Evolutionary conservation across 495 filamentous ascomycete species (phyloP), one percentile per base, ranked within the genome.

Genomic region (Talaromyces borbonicus): DNA sequence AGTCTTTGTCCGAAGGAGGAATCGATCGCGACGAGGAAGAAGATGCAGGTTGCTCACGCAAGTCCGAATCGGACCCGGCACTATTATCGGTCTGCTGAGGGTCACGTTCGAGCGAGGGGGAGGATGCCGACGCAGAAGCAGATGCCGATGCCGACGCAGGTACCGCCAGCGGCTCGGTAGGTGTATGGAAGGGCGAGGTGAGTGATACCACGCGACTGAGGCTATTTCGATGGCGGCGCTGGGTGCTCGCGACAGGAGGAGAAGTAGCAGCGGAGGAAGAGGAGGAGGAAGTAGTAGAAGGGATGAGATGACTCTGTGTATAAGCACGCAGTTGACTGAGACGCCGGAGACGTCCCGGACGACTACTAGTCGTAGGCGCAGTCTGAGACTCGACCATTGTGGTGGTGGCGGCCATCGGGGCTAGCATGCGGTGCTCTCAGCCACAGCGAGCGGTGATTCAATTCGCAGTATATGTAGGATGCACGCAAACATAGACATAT

Each of bases 311-410:
- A 53, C 69, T 79, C 52, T 81, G 78, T 2, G 81, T 83, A 64
- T 85, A 83, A 62, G 69, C 80, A 48, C 83, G 77, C 43, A 93
- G 71, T 64, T 86, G 84, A 50, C 75, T 84, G 46, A 93, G 67
- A 25, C 83, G 81, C 22, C 84, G 74, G 50, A 89, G 70, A 27
- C 84, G 70, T 47, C 78, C 75, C 18, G 75, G 66, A 50, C 36
- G 35, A 16, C 15, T 41, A n/a, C n/a, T n/a, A n/a, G n/a, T n/a
- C n/a, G n/a, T n/a, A 27, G 47, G 8, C 20, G 46, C 14, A 35
- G 46, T 23, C 14, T 32, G 35, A 27, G 23, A 27, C 33, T 26
- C 46, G 18, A 32, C 46, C 32, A 30, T 32, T 15, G 46, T 30
- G 3, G 43, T 39, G 4, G 25, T 30, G 42, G 30, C 18, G 14